These are phyloP conservation scores for Mortierella sp. DNA, from an alignment of 371 early-diverging fungal genomes.

Conservation along the genomic window DNA sequence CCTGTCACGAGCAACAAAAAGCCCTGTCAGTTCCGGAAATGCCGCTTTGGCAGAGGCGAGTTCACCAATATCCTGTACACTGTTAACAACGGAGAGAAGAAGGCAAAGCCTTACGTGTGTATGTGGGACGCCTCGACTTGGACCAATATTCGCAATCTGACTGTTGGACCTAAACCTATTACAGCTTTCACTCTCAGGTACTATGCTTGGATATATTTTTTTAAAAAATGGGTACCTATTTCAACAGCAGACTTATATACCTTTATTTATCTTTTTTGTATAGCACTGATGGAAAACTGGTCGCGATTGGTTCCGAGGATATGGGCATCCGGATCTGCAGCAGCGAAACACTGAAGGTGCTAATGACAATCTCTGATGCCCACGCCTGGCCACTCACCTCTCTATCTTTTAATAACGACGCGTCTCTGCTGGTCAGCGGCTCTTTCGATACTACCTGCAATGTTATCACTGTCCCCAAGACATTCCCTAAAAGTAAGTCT, in stretches of 20 bases:
- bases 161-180: slow-evolving; percentile 51
- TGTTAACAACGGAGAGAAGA: slow-evolving; percentile 65
- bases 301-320: slow-evolving; percentile 72
- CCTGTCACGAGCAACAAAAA: slow-evolving; percentile 62
- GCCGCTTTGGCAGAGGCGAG: slow-evolving; percentile 58
- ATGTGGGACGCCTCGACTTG: slow-evolving; percentile 51
- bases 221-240: too few relatives aligned
- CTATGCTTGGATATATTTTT: not conserved
- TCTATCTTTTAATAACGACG: slow-evolving; percentile 71
- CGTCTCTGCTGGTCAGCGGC: slow-evolving; percentile 69
- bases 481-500: slow-evolving; percentile 54
- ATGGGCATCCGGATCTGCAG: slow-evolving; percentile 67
- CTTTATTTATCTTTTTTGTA: not conserved
- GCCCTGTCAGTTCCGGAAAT: slow-evolving; percentile 62
- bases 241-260: not conserved
- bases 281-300: slow-evolving; percentile 68
- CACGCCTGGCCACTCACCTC: slow-evolving; percentile 77
- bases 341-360: slow-evolving; percentile 63
- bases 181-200: slow-evolving; percentile 50
- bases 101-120: slow-evolving; percentile 54
- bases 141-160: slow-evolving; percentile 41
- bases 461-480: slow-evolving; percentile 67
- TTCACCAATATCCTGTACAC: slow-evolving; percentile 53
- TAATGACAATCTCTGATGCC: slow-evolving; percentile 66
- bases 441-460: slow-evolving; percentile 78